Conservation (phyloP, 345 rosid species). For the Corymbia maculata region DNA sequence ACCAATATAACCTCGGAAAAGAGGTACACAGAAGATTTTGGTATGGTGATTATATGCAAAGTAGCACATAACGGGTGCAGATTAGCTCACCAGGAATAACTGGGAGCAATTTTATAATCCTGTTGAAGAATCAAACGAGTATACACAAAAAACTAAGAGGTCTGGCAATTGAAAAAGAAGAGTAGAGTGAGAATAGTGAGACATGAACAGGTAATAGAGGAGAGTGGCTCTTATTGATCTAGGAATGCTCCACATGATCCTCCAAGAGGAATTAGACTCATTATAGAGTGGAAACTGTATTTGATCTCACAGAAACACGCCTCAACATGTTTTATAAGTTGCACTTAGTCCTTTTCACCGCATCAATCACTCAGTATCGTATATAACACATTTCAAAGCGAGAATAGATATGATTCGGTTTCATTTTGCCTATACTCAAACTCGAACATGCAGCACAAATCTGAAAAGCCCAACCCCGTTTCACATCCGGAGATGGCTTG, state of each 20-base stretch:
- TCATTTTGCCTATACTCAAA: not conserved
- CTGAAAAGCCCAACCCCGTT: not conserved
- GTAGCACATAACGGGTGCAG: not conserved
- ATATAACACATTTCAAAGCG: accelerated
- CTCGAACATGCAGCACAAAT: not conserved
- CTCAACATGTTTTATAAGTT: not conserved
- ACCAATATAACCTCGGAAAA: not conserved
- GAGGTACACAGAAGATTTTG: not conserved
- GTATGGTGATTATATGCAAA: not conserved
- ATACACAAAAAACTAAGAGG: not conserved
- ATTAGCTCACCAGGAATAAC: not conserved
- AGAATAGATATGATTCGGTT: not conserved
- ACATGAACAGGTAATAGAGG: not conserved
- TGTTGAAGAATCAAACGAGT: not conserved
- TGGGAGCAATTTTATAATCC: not conserved
- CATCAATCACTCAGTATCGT: accelerated
- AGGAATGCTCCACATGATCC: not conserved
- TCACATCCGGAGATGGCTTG: not conserved
- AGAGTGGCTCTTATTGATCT: not conserved
- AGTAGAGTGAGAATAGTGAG: not conserved
- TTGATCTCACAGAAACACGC: not conserved
- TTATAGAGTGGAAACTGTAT: not conserved
- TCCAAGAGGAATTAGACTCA: not conserved
- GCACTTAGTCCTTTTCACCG: not conserved
- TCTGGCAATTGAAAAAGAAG: not conserved